Evolutionary conservation across 1,284 basidiomycete genomes (phyloP), one percentile per base, ranked within the genome.

Genomic region (Marasmius oreades): DNA sequence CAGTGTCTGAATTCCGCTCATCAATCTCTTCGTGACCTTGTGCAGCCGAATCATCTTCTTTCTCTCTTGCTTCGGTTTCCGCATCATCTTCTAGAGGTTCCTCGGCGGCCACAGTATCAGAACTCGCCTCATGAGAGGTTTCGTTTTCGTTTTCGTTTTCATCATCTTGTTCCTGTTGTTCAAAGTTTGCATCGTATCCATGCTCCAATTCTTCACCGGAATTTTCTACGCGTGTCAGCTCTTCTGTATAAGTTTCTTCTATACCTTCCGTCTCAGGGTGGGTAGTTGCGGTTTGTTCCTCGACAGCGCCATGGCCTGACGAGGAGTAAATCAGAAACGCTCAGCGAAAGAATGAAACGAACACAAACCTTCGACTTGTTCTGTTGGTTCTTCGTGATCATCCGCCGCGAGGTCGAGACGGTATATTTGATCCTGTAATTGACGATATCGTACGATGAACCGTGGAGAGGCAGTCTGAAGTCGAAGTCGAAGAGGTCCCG

Each of bases 361-460:
- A 18, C 39, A 11, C 47, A 14, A 16, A 50, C 47, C 47, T 33
- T 50, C 47, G 11, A 18, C 12, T 4, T 50, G 26, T 12, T 31
- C 47, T 31, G 28, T 10, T 14, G n/a, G 16, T 20, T 31, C 47
- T 31, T 56, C 55, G 16, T 34, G 50, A 34, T 51, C 37, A 22
- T 58, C 48, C 8, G 61, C 66, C 28, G 67, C 65, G 5, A 79
- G 46, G 44, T 76, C 71, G 6, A 81, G 65, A 34, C 78, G 76
- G 20, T 74, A 69, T 45, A 86, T 72, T 63, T 84, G 79, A 37
- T 83, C 81, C 64, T 85, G 82, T 42, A 90, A 73, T 47, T 74
- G 66, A 56, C 82, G 84, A 67, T 86, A 91, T 37, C 84, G 84
- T 31, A 76, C 69, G 48, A 88, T 85, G 61, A 91, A 91, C 52